Evolutionary conservation across 140 eudicot species (phyloP).

Genomic region (Stevia rebaudiana): DNA sequence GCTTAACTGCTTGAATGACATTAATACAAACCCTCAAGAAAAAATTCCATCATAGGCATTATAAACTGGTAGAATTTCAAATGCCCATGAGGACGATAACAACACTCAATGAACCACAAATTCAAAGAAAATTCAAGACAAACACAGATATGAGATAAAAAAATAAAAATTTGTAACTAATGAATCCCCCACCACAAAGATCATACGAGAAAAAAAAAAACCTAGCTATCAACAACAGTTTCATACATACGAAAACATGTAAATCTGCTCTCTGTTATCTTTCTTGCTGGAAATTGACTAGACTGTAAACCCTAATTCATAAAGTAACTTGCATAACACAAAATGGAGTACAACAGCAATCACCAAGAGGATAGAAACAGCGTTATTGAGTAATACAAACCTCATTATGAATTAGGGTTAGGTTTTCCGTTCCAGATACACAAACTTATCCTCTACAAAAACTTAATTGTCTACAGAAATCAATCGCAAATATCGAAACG

Average conservation of each 20-base stretch:
- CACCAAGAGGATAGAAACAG: neutral
- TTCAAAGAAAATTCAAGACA: too few relatives aligned
- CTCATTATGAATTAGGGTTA: neutral
- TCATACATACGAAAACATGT: neutral
- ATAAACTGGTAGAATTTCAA: neutral
- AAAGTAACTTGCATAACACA: neutral
- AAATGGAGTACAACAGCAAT: neutral
- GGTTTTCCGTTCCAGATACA: neutral
- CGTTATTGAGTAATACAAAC: neutral
- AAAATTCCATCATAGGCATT: neutral
- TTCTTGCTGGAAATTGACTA: neutral
- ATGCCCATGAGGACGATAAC: neutral
- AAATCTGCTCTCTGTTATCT: neutral
- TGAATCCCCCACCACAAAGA: neutral
- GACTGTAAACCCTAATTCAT: neutral
- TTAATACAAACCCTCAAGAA: neutral
- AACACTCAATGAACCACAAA: neutral
- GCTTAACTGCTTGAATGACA: too few relatives aligned
- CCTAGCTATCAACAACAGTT: too few relatives aligned
- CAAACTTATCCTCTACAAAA: neutral
- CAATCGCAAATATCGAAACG: neutral
- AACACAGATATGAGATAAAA: too few relatives aligned
- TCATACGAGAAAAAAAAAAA: too few relatives aligned
- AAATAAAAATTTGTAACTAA: neutral
- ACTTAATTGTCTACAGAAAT: too few relatives aligned